Conservation (phyloP, 2,329 filamentous ascomycete genomes). For the Microsporum audouinii region DNA sequence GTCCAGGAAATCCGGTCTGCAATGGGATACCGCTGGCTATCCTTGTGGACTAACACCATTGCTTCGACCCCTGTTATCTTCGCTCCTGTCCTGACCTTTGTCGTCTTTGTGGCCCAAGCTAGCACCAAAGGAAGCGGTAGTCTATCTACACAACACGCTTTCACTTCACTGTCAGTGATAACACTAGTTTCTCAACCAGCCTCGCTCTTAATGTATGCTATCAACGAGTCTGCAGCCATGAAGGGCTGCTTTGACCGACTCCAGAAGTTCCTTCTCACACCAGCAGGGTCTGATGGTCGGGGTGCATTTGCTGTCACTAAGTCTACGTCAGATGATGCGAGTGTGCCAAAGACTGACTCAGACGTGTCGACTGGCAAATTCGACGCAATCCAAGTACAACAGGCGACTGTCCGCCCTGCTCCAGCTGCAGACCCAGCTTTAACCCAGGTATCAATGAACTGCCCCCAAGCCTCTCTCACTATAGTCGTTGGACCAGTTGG, state of each 20-base stretch:
- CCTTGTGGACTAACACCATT: too few species aligned
- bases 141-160: slow-evolving; percentile 3
- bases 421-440: neutral
- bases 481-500: slow-evolving; percentile 3
- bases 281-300: neutral
- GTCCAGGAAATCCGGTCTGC: neutral
- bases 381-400: neutral
- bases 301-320: too few species aligned
- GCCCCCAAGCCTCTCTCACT: neutral
- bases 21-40: too few species aligned
- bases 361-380: neutral
- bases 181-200: neutral
- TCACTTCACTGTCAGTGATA: slow-evolving; percentile 4
- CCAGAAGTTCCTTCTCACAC: neutral
- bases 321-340: too few species aligned
- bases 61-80: neutral
- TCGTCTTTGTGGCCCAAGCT: neutral
- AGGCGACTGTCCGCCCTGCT: neutral
- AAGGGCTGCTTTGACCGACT: neutral
- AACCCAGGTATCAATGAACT: neutral
- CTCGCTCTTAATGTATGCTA: neutral
- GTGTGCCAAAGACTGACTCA: too few species aligned
- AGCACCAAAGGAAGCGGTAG: neutral
- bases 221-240: neutral
- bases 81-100: neutral